Evolutionary conservation across 2,329 filamentous ascomycete species (phyloP).

Genomic region (Sporothrix schenckii): DNA sequence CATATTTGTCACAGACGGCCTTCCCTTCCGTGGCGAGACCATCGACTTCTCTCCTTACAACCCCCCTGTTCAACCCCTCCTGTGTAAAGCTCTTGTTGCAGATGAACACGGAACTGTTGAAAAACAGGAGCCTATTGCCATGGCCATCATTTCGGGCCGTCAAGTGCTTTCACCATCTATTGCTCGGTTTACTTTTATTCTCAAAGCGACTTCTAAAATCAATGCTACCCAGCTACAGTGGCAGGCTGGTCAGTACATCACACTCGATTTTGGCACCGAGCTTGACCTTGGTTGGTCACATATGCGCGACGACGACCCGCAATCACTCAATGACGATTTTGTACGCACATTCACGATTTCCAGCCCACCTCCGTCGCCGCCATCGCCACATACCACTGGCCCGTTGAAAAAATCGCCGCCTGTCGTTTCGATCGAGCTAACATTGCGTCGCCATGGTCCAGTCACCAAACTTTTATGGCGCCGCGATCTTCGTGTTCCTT

Average conservation of each 20-base stretch:
- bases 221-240: constrained; percentile 48
- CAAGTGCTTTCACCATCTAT: constrained; percentile 67
- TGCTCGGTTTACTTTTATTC: constrained; percentile 61
- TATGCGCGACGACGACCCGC: constrained; percentile 80
- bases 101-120: neutral
- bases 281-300: constrained; percentile 76
- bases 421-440: constrained; percentile 66
- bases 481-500: constrained; percentile 51
- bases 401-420: neutral
- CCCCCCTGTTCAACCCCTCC: constrained; percentile 68
- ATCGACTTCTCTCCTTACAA: constrained; percentile 76
- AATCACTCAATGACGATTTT: constrained; percentile 80
- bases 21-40: constrained; percentile 66
- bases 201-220: constrained; percentile 38
- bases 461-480: constrained; percentile 68
- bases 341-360: constrained; percentile 82
- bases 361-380: constrained; percentile 52
- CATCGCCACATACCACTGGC: neutral
- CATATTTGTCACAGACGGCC: constrained; percentile 63
- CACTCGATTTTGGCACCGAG: constrained; percentile 70
- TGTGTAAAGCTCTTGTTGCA: constrained; percentile 51
- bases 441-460: constrained; percentile 67
- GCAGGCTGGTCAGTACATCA: constrained; percentile 75
- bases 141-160: constrained; percentile 62
- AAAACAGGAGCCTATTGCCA: constrained; percentile 37